Evolutionary conservation across 129 eudicot genomes (phyloP), one percentile per base, ranked within the genome.

Genomic region (Solidago caesia): DNA sequence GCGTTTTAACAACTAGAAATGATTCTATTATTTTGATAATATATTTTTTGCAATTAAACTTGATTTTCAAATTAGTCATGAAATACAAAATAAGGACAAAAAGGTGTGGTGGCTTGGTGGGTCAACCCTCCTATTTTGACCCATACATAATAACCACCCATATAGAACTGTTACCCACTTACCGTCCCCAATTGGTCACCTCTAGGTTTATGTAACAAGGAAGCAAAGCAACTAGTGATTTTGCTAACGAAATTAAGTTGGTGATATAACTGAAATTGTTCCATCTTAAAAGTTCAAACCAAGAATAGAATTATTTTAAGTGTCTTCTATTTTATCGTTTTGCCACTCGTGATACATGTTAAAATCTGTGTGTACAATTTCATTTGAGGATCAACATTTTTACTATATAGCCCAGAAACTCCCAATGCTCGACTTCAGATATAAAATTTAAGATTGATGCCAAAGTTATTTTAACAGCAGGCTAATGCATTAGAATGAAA

Each of bases 331-430:
- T 21, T 53, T 14, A 53, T 53, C 0, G 59, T 53, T 53, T 12
- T 14, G 58, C 16, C 59, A 4, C 59, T 53, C 59, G 21, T 21
- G 21, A 21, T 21, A 21, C 21, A 53, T 5, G 25, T 4, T 53
- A 53, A 52, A 21, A 16, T 53, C 2, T 7, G 9, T 7, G 9
- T 48, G 62, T 63, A 12, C 9, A 11, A 7, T 72, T 45, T 27
- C 46, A 25, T 27, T 72, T 59, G 39, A 74, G 61, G 16, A 74
- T 62, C 62, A 29, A 15, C 9, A 7, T 45, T 47, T 33, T 74
- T n/a, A 21, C 21, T 21, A 74, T 27, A 26, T 57, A 48, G 9
- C 47, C 49, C 47, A 42, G 10, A 55, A 71, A 43, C 13, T 21
- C 21, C 13, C 10, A 67, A 67, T 67, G 56, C n/a, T 67, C 41